A percentile compares a stretch with the other conserved stretches of the same genome.
Conservation (phyloP, 345 rosid species). For the Erodium maritimum region DNA sequence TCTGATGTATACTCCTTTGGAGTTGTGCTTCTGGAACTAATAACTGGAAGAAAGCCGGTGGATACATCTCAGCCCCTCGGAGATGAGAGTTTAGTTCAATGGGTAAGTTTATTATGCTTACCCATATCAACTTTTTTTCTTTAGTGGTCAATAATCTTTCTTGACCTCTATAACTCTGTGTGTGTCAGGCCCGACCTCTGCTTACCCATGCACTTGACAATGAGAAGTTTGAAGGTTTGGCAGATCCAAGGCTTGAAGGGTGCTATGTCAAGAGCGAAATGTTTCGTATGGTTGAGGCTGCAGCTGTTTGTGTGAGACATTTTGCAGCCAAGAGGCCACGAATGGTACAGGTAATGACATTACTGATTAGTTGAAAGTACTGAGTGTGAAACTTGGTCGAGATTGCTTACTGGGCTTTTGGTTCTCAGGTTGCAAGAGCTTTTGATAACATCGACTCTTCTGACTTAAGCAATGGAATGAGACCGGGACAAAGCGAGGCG, state of each 20-base stretch:
- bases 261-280: constrained; percentile 54
- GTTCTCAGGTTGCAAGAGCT: constrained; percentile 72
- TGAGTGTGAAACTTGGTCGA: not conserved
- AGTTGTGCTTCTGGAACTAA: constrained; percentile 85
- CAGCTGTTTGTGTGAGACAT: constrained; percentile 88
- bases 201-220: constrained; percentile 58
- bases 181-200: constrained; percentile 77
- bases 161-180: not conserved
- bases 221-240: constrained; percentile 45
- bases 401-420: constrained; percentile 7
- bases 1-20: constrained; percentile 93
- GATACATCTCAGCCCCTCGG: constrained; percentile 80
- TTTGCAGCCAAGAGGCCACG: constrained; percentile 81
- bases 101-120: constrained; percentile 39
- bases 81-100: constrained; percentile 95
- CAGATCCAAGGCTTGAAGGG: constrained; percentile 63
- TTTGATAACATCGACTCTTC: constrained; percentile 50
- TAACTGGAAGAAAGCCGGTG: constrained; percentile 95
- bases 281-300: constrained; percentile 80
- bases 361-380: too few species aligned
- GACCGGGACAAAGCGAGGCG: constrained; percentile 76
- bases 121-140: too few species aligned
- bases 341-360: constrained; percentile 68
- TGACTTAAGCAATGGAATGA: constrained; percentile 86
- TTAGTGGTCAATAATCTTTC: too few species aligned